Evolutionary conservation across 129 eudicot genomes (phyloP).

Genomic region (Flaveria brownii): DNA sequence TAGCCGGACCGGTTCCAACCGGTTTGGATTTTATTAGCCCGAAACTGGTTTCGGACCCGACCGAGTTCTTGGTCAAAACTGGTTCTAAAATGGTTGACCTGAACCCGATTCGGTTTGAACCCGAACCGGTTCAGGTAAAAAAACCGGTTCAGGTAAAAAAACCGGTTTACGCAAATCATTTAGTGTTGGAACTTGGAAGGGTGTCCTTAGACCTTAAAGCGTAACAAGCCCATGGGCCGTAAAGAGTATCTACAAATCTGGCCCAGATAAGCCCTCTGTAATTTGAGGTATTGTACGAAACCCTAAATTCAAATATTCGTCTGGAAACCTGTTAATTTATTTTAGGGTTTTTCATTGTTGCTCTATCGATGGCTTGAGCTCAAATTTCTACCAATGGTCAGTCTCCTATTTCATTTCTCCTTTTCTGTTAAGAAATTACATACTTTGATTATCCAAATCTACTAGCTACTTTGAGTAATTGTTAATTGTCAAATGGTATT

Average conservation of each 20-base stretch:
- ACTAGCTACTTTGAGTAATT: not conserved
- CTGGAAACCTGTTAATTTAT: not conserved
- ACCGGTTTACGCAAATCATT: no score
- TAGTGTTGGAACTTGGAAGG: no score
- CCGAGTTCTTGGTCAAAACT: no score
- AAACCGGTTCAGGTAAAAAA: no score
- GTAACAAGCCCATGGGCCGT: no score
- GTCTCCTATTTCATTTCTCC: not conserved
- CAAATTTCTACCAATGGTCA: not conserved
- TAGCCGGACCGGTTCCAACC: no score
- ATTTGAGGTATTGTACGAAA: not conserved
- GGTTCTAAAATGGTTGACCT: no score
- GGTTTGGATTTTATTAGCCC: no score
- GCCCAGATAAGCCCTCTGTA: not conserved
- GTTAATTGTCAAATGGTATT: not conserved
- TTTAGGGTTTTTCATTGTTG: not conserved
- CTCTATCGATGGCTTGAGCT: not conserved
- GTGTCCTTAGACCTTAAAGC: no score
- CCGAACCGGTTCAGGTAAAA: no score
- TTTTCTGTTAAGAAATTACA: not conserved
- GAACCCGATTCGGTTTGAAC: no score
- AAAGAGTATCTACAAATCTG: not conserved
- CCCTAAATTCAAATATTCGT: not conserved
- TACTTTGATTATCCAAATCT: not conserved
- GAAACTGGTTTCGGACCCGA: no score